Percentiles rank a stretch among this genome's conserved stretches.
Conservation (phyloP, 1,139 yeast species). For the Geotrichum carabidarum region DNA sequence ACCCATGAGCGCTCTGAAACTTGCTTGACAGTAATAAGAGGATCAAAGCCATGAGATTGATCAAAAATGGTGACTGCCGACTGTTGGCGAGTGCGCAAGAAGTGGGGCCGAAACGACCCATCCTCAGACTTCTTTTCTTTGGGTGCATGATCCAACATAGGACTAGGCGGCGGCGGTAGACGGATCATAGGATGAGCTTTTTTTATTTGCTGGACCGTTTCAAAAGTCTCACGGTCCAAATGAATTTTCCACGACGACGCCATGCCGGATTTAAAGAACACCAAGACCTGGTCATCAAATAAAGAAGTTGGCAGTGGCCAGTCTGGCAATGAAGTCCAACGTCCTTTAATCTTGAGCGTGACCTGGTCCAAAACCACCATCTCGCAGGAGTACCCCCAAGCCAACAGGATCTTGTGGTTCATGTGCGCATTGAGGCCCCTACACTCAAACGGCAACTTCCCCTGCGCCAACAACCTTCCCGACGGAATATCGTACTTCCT, state of each 20-base stretch:
- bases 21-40: constrained; percentile 20
- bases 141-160: not conserved
- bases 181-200: constrained; percentile 12
- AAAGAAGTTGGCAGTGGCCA: constrained; percentile 28
- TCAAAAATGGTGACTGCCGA: constrained; percentile 18
- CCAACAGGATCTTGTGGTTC: constrained; percentile 17
- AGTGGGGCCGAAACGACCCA: constrained; percentile 8
- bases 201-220: constrained; percentile 14
- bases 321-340: constrained; percentile 23
- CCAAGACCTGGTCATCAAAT: constrained; percentile 23
- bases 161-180: constrained; percentile 13
- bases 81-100: constrained; percentile 11
- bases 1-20: constrained; percentile 26
- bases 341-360: constrained; percentile 18
- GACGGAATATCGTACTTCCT: constrained; percentile 20
- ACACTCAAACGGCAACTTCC: constrained; percentile 20
- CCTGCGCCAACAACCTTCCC: constrained; percentile 20
- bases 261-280: constrained; percentile 22
- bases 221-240: constrained; percentile 6
- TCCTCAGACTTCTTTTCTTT: not conserved
- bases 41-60: constrained; percentile 21
- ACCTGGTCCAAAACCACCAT: constrained; percentile 22
- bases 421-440: constrained; percentile 21
- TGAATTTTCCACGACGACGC: constrained; percentile 18
- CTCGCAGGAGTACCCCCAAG: constrained; percentile 28